phyloP scores from a whole-genome alignment of 306 rosid genomes.

The Prunus mira region DNA sequence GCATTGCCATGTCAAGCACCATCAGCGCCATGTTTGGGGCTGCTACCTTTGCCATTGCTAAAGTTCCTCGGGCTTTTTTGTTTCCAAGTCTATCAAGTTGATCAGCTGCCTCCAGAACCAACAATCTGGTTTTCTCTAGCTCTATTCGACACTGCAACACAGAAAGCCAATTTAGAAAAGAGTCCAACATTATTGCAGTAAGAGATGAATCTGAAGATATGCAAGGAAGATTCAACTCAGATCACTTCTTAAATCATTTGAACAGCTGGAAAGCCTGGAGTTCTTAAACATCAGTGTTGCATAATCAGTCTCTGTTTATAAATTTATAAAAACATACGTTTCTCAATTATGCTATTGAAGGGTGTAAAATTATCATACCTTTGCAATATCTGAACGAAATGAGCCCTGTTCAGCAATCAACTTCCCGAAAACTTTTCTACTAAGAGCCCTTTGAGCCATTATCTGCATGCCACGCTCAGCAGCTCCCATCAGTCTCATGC shows the following conservation, averaged over 20 bases:
- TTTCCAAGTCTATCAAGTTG: constrained; percentile 89
- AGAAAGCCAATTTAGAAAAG: constrained; percentile 11
- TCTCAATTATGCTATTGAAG: not conserved
- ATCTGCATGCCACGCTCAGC: constrained; percentile 87
- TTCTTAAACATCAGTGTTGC: not conserved
- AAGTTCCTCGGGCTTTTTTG: constrained; percentile 76
- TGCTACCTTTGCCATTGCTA: constrained; percentile 98
- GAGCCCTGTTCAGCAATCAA: constrained; percentile 93
- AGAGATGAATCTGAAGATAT: not conserved
- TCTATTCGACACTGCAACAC: constrained; percentile 77
- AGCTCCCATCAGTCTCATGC: constrained; percentile 94
- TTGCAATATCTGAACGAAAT: constrained; percentile 74
- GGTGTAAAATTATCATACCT: constrained; percentile 41
- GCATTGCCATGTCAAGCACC: constrained; percentile 95
- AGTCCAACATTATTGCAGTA: not conserved
- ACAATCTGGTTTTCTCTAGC: constrained; percentile 71
- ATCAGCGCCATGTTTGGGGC: constrained; percentile 86
- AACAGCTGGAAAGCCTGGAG: constrained; percentile 2
- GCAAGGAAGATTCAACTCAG: not conserved
- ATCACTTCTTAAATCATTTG: not conserved
- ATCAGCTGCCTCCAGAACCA: constrained; percentile 92
- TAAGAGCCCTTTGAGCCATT: constrained; percentile 83
- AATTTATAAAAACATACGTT: not conserved
- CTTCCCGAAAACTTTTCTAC: constrained; percentile 79
- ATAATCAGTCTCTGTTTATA: not conserved